phyloP scores from a whole-genome alignment of 2,329 filamentous ascomycete species.

The Alternaria incomplexa region DNA sequence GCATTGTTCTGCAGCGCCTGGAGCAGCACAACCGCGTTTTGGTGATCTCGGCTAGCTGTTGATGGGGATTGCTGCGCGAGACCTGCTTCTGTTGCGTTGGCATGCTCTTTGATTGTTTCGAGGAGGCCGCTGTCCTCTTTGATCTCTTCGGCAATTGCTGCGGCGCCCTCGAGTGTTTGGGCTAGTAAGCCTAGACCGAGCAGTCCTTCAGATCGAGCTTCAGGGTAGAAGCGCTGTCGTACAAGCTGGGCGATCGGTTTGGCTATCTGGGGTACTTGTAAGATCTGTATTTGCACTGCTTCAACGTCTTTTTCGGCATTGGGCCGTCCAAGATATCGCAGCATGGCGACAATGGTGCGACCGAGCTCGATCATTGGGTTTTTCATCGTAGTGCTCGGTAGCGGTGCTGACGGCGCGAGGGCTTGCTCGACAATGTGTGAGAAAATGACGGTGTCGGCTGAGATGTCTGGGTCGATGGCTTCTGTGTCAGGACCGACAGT shows the following conservation, averaged over 20 bases:
- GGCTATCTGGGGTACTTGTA: constrained; percentile 37
- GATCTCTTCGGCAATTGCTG: constrained; percentile 35
- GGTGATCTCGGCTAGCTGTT: constrained; percentile 38
- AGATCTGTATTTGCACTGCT: constrained; percentile 31
- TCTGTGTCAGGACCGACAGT: constrained; percentile 21
- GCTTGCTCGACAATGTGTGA: constrained; percentile 40
- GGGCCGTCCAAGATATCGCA: constrained; percentile 24
- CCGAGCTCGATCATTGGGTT: constrained; percentile 46
- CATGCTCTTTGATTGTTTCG: constrained; percentile 43
- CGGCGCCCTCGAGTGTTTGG: constrained; percentile 37
- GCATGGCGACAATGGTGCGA: constrained; percentile 33
- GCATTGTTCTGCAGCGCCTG: constrained; percentile 43
- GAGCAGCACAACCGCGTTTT: constrained; percentile 45
- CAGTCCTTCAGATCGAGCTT: constrained; percentile 44
- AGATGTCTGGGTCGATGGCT: constrained; percentile 16
- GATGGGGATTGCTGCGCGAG: constrained; percentile 25
- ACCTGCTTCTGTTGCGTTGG: constrained; percentile 32
- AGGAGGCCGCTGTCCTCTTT: constrained; percentile 37
- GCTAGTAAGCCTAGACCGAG: constrained; percentile 45
- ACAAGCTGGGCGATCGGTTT: constrained; percentile 42
- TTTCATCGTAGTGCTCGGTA: constrained; percentile 48
- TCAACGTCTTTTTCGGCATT: constrained; percentile 31
- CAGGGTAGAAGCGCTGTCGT: constrained; percentile 44
- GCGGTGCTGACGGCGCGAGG: constrained; percentile 34
- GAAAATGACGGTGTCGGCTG: constrained; percentile 31